Evolutionary conservation across 352 stramenopile species (phyloP).

Genomic region (Phytophthora fragariae): DNA sequence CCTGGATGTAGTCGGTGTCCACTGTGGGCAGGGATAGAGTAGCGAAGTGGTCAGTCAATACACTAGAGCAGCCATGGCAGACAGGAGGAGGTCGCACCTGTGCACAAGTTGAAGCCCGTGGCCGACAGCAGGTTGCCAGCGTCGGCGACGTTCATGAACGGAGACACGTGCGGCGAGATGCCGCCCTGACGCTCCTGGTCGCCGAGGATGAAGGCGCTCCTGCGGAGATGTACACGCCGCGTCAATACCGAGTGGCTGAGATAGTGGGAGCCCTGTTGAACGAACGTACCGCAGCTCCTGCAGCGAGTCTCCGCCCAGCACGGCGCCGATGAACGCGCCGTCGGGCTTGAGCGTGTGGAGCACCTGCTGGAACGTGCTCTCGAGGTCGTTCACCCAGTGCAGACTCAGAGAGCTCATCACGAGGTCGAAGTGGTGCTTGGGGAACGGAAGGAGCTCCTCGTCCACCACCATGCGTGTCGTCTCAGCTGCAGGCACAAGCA

Average conservation of each 20-base stretch:
- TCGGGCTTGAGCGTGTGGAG: slow-evolving; percentile 95
- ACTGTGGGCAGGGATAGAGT: slow-evolving; percentile 53
- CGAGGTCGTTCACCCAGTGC: slow-evolving; percentile 98
- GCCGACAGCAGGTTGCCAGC: slow-evolving; percentile 93
- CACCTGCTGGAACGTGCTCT: slow-evolving; percentile 82
- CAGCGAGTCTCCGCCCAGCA: slow-evolving; percentile 96
- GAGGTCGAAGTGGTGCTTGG: slow-evolving; percentile 96
- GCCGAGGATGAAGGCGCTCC: slow-evolving; percentile 93
- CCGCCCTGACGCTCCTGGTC: slow-evolving; percentile 96
- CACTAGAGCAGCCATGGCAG: not conserved
- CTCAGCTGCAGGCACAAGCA: slow-evolving; percentile 46
- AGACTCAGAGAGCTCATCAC: slow-evolving; percentile 94
- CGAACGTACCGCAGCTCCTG: slow-evolving; percentile 91
- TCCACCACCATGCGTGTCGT: slow-evolving; percentile 87
- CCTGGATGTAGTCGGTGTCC: slow-evolving; percentile 96
- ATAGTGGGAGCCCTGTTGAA: too few relatives aligned
- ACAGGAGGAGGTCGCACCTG: slow-evolving; percentile 43
- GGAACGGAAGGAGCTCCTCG: slow-evolving; percentile 96
- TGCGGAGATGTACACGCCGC: slow-evolving; percentile 17
- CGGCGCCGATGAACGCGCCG: slow-evolving; percentile 96
- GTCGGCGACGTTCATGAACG: slow-evolving; percentile 96
- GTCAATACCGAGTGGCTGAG: not conserved
- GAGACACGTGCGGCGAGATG: slow-evolving; percentile 95
- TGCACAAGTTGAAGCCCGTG: slow-evolving; percentile 95
- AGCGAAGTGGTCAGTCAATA: not conserved